Evolutionary conservation across 2,329 filamentous ascomycete species (phyloP).

Genomic region (Ophiosphaerella korrae): DNA sequence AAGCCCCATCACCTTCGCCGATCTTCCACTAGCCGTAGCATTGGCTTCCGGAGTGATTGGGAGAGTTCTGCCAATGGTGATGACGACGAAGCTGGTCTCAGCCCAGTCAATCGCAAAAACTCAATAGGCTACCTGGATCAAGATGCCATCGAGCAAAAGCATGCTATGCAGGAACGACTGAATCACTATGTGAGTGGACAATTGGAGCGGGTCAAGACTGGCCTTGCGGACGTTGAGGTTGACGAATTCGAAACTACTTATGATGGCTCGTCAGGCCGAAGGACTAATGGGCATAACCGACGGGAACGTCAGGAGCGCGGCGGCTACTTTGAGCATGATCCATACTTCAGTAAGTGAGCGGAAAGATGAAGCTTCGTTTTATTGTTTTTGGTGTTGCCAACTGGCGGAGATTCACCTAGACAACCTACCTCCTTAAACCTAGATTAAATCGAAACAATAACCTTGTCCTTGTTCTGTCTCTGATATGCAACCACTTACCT

Average conservation of each 20-base stretch:
- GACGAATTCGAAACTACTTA: slow-evolving; percentile 68
- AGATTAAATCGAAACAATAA: slow-evolving; percentile 22
- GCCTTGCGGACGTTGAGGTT: slow-evolving; percentile 59
- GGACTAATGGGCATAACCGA: slow-evolving; percentile 29
- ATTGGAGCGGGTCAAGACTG: slow-evolving; percentile 71
- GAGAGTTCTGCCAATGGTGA: slow-evolving; percentile 49
- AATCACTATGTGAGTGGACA: slow-evolving; percentile 83
- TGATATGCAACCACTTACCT: neutral
- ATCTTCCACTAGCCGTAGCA: slow-evolving; percentile 81
- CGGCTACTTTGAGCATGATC: slow-evolving; percentile 40
- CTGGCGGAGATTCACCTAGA: slow-evolving; percentile 7
- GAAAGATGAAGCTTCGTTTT: neutral
- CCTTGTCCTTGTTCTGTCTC: neutral
- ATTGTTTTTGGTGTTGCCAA: neutral
- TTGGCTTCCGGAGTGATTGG: slow-evolving; percentile 82
- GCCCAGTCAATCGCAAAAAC: slow-evolving; percentile 47
- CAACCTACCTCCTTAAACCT: slow-evolving; percentile 25
- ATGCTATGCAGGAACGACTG: slow-evolving; percentile 64
- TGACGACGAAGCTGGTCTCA: slow-evolving; percentile 35
- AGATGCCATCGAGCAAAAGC: slow-evolving; percentile 51
- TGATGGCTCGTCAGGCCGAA: slow-evolving; percentile 47
- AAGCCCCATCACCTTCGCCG: slow-evolving; percentile 67
- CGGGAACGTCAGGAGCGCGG: slow-evolving; percentile 15
- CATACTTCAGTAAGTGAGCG: slow-evolving; percentile 30
- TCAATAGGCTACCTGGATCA: slow-evolving; percentile 60